Conservation (phyloP, 1,284 basidiomycete species). For the Afroboletus lepidellus region DNA sequence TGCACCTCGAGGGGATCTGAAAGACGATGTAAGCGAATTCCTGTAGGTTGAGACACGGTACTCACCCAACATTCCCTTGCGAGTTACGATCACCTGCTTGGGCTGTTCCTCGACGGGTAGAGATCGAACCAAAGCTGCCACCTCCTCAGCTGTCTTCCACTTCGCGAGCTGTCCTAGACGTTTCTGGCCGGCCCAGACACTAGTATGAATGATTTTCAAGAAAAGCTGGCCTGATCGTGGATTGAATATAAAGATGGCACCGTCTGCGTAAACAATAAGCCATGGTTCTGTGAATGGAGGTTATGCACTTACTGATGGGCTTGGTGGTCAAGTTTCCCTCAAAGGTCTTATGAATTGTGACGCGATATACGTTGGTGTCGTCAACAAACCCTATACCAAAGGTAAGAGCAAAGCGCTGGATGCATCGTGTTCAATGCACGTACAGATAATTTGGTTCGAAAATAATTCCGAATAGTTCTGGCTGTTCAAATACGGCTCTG, state of each 20-base stretch:
- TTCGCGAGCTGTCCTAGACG: conserved; percentile 99
- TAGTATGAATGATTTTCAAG: conserved; percentile 99
- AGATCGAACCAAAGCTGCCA: conserved; percentile 94
- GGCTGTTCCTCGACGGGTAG: conserved; percentile 99
- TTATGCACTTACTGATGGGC: conserved; percentile 76
- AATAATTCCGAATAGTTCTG: conserved; percentile 97
- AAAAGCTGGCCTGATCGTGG: conserved; percentile 98
- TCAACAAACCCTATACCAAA: conserved; percentile 83
- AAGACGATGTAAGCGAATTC: conserved; percentile 7
- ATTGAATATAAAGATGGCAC: conserved; percentile 99
- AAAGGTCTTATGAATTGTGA: conserved; percentile 99
- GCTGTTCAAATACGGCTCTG: conserved; percentile 98
- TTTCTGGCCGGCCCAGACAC: conserved; percentile 99
- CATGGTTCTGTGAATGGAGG: background rate
- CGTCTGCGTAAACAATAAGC: conserved; percentile 51
- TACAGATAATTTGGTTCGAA: conserved; percentile 99
- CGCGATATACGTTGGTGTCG: conserved; percentile 99
- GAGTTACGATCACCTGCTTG: conserved; percentile 98
- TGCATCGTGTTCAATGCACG: conserved; percentile 25
- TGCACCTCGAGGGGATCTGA: conserved; percentile 95
- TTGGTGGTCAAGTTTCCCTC: conserved; percentile 99
- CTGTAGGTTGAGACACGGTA: background rate
- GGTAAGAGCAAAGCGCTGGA: conserved; percentile 8
- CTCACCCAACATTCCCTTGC: conserved; percentile 97
- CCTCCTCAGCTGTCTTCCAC: conserved; percentile 99